Percentiles rank a stretch among this genome's conserved stretches.
Conservation (phyloP, 371 early-diverging fungal species). For the Enterospora canceri region DNA sequence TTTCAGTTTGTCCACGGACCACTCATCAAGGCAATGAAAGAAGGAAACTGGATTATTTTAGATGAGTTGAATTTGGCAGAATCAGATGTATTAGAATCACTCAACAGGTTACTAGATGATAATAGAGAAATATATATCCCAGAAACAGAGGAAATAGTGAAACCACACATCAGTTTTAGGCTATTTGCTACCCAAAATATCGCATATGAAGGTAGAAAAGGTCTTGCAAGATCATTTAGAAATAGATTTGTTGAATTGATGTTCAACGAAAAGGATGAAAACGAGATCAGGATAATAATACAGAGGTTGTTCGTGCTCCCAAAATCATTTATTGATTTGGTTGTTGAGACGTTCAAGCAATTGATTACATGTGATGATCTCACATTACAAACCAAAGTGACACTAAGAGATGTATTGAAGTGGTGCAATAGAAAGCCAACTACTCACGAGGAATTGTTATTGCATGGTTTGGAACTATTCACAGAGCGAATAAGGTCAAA, state of each 20-base stretch:
- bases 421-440: constrained; percentile 76
- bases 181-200: constrained; percentile 99
- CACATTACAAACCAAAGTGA: constrained; percentile 67
- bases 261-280: constrained; percentile 31
- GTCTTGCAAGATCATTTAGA: constrained; percentile 90
- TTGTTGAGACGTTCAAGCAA: constrained; percentile 71
- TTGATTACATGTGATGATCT: constrained; percentile 53
- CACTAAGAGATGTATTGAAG: constrained; percentile 88
- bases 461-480: constrained; percentile 81
- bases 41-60: constrained; percentile 94
- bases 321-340: constrained; percentile 54
- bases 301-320: constrained; percentile 23
- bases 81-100: constrained; percentile 90
- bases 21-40: constrained; percentile 77
- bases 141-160: constrained; percentile 80
- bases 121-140: constrained; percentile 89
- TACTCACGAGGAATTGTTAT: constrained; percentile 65
- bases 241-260: constrained; percentile 78
- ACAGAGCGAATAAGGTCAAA: constrained; percentile 78
- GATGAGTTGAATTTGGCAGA: constrained; percentile 99
- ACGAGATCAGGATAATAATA: constrained; percentile 34
- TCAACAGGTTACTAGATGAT: constrained; percentile 94
- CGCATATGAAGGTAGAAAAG: constrained; percentile 95
- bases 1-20: constrained; percentile 80
- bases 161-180: constrained; percentile 88